A percentile compares a stretch with the other conserved stretches of the same genome.
These are phyloP conservation scores for Ganoderma sinense DNA, from an alignment of 1,284 basidiomycete species.

Conservation along the genomic window DNA sequence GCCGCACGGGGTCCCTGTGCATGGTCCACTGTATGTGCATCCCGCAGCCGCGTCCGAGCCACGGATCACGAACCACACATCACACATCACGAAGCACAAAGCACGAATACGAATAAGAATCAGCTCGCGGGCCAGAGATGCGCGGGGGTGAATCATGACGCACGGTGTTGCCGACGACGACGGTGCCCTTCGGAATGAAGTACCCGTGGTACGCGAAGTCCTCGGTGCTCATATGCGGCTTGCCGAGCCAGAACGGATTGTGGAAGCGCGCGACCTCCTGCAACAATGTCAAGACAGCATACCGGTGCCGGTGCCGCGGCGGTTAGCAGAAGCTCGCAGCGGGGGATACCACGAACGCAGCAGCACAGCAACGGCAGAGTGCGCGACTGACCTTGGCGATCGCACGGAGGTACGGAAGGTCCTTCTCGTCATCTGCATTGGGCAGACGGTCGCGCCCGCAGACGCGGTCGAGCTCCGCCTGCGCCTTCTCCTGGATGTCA, in stretches of 20 bases:
- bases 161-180: not conserved
- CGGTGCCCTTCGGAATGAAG: not conserved
- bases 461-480: constrained; percentile 3
- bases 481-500: constrained; percentile 27
- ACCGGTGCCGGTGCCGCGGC: not conserved
- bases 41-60: not conserved
- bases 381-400: not conserved
- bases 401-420: not conserved
- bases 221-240: not conserved
- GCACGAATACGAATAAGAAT: not conserved
- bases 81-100: no score
- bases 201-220: not conserved
- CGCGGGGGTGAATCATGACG: no score
- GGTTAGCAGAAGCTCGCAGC: not conserved
- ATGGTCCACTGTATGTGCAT: not conserved
- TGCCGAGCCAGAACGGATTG: not conserved
- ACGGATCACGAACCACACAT: no score
- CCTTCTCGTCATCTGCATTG: not conserved
- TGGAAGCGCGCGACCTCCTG: not conserved
- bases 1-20: not conserved
- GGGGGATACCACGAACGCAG: not conserved
- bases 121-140: not conserved
- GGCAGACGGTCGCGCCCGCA: not conserved
- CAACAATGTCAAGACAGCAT: no score
- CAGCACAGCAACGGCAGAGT: not conserved